A percentile compares a stretch with the other conserved stretches of the same genome.
phyloP scores from a whole-genome alignment of 306 rosid genomes.

The Lathyrus sativus region DNA sequence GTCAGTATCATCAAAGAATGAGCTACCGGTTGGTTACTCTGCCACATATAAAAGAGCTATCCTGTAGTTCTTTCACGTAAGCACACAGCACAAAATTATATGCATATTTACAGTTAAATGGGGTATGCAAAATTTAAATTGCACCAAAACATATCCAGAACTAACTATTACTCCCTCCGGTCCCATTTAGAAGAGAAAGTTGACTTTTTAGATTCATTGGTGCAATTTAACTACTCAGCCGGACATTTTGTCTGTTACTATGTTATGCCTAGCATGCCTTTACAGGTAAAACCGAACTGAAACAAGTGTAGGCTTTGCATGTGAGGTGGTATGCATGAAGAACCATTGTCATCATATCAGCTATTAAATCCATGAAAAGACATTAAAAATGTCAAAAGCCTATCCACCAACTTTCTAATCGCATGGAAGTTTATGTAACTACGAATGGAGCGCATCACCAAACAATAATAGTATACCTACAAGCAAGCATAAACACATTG shows the following conservation, averaged over 20 bases:
- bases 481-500: constrained; percentile 30
- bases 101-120: background rate
- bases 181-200: no score
- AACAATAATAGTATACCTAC: constrained; percentile 3
- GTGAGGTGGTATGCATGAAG: constrained; percentile 13
- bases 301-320: constrained; percentile 20
- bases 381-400: constrained; percentile 16
- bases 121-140: constrained; percentile 7
- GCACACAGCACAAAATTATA: constrained; percentile 2
- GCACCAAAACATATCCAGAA: constrained; percentile 11
- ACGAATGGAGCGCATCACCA: constrained; percentile 14
- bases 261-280: constrained; percentile 22
- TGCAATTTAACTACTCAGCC: background rate
- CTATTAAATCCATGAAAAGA: constrained; percentile 30
- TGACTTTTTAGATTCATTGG: no score
- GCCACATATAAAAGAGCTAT: constrained; percentile 29
- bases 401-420: constrained; percentile 18
- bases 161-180: background rate
- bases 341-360: constrained; percentile 25
- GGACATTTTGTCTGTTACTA: background rate
- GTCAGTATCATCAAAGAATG: constrained; percentile 31
- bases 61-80: constrained; percentile 11
- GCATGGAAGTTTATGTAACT: background rate
- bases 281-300: constrained; percentile 32
- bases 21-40: constrained; percentile 21